Evolutionary conservation across 495 filamentous ascomycete genomes (phyloP), one percentile per base, ranked within the genome.

Genomic region (Talaromyces wortmannii): DNA sequence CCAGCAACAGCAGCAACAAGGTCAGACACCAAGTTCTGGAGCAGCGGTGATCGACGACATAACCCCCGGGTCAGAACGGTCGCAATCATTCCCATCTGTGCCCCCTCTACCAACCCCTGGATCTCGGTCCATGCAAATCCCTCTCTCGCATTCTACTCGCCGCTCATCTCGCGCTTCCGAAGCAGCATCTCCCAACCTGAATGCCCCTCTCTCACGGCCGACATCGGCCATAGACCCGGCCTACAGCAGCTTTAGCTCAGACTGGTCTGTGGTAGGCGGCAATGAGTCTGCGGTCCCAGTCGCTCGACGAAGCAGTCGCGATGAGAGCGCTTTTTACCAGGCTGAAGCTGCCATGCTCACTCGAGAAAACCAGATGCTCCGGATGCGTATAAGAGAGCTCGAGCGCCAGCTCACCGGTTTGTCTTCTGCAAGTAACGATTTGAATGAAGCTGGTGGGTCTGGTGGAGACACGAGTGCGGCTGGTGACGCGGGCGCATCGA

Each of bases 331-430:
- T 13, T 96, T 90, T 67, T 95, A 96, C 58, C 91, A 96, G 67
- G 90, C 92, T 3, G 94, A 98, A 70, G 91, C 90, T 3, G 83
- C 89, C 60, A 92, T 84, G 74, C 72, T 98, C 58, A 78, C 82
- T 16, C 78, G 94, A 45, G 94, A 98, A 74, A 98, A 98, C 63
- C 89, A 95, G 67, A 95, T 98, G 87, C 73, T 98, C 54, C 84
- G 85, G 52, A 79, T 85, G 63, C 81, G 94, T 49, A 90, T 96
- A 48, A 82, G 89, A 36, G 92, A 96, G 63, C 73, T 97, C 12
- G 88, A 86, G 84, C 72, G 63, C 74, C 72, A 62, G 31, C 33
- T 53, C 31, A 40, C 40, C n/a, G 42, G 44, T 4, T 46, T 53
- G 42, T 43, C 31, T 43, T 52, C 50, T 11, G 16, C 50, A 40